Conservation (phyloP, 2,329 filamentous ascomycete species). For the Hirsutella rhossiliensis region DNA sequence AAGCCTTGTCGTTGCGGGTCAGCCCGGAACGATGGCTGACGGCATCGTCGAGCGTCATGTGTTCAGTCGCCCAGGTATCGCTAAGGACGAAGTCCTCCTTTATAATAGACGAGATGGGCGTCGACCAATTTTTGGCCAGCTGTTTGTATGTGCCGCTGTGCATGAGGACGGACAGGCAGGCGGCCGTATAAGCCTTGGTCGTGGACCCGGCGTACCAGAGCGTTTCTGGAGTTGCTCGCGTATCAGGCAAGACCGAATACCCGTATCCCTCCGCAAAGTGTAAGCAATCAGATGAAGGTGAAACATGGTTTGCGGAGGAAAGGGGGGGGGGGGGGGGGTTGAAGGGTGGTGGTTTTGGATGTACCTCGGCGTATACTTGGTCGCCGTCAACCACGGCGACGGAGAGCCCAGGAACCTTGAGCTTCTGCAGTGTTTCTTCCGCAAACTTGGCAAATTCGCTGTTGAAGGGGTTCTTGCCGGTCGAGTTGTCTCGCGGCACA, state of each 20-base stretch:
- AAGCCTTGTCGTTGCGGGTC: slow-evolving; percentile 24
- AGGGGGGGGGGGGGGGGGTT: too few relatives aligned
- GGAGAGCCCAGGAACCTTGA: too few relatives aligned
- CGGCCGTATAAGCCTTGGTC: slow-evolving; percentile 42
- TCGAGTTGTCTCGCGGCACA: too few relatives aligned
- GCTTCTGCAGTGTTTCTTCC: too few relatives aligned
- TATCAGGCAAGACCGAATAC: slow-evolving; percentile 20
- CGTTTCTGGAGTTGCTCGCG: slow-evolving; percentile 29
- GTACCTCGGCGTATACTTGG: too few relatives aligned
- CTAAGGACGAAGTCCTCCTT: slow-evolving; percentile 37
- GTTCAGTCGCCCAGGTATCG: slow-evolving; percentile 29
- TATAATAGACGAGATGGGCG: slow-evolving; percentile 31
- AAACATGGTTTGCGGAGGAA: too few relatives aligned
- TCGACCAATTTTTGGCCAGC: slow-evolving; percentile 28
- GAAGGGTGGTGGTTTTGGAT: too few relatives aligned
- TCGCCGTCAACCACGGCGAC: too few relatives aligned
- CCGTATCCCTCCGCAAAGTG: slow-evolving; percentile 22
- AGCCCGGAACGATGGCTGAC: slow-evolving; percentile 39
- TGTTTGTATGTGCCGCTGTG: slow-evolving; percentile 22
- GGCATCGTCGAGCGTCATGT: slow-evolving; percentile 41
- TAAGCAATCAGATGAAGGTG: too few relatives aligned
- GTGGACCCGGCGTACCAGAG: slow-evolving; percentile 44
- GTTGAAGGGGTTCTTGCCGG: too few relatives aligned
- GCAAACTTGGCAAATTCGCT: too few relatives aligned
- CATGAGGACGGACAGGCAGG: slow-evolving; percentile 35